Percentiles rank a stretch among this genome's conserved stretches.
These are phyloP conservation scores for Xylariaceae sp. DNA, from an alignment of 2,329 filamentous ascomycete genomes.

Conservation along the genomic window DNA sequence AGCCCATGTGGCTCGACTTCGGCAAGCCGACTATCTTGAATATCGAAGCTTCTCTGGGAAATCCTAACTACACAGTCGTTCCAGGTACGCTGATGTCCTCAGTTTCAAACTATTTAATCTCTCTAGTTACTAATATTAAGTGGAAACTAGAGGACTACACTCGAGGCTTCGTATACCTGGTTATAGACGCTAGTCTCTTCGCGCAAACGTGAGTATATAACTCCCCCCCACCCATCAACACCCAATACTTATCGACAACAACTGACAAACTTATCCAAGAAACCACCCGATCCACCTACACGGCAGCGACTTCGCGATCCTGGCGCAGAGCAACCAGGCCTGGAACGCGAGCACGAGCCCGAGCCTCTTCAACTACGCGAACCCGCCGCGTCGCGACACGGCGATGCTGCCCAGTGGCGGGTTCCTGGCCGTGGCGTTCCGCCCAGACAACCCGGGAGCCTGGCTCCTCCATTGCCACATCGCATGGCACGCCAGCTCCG, in stretches of 20 bases:
- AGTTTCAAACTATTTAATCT: neutral
- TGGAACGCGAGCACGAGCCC: slow-evolving; percentile 9
- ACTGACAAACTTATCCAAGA: slow-evolving; percentile 20
- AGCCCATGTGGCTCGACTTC: slow-evolving; percentile 28
- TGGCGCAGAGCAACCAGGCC: slow-evolving; percentile 35
- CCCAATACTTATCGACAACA: no score
- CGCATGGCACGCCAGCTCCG: slow-evolving; percentile 32
- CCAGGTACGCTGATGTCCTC: slow-evolving; percentile 7
- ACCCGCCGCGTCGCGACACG: slow-evolving; percentile 15
- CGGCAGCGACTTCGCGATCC: slow-evolving; percentile 52
- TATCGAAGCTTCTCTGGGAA: slow-evolving; percentile 12
- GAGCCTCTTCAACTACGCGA: slow-evolving; percentile 13
- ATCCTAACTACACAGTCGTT: slow-evolving; percentile 24
- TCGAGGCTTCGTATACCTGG: slow-evolving; percentile 24
- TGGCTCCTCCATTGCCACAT: slow-evolving; percentile 35
- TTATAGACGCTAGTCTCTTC: slow-evolving; percentile 14
- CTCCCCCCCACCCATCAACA: slow-evolving; percentile 11
- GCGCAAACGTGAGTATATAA: slow-evolving; percentile 22
- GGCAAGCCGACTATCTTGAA: slow-evolving; percentile 26
- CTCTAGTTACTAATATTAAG: neutral
- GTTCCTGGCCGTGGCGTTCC: slow-evolving; percentile 2
- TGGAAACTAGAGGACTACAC: slow-evolving; percentile 16
- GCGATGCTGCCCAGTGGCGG: neutral
- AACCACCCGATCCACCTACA: slow-evolving; percentile 54
- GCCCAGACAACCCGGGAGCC: slow-evolving; percentile 1